Base-by-base conservation (phyloP, 2,329 filamentous ascomycete species). In the Erysiphe pisi region DNA sequence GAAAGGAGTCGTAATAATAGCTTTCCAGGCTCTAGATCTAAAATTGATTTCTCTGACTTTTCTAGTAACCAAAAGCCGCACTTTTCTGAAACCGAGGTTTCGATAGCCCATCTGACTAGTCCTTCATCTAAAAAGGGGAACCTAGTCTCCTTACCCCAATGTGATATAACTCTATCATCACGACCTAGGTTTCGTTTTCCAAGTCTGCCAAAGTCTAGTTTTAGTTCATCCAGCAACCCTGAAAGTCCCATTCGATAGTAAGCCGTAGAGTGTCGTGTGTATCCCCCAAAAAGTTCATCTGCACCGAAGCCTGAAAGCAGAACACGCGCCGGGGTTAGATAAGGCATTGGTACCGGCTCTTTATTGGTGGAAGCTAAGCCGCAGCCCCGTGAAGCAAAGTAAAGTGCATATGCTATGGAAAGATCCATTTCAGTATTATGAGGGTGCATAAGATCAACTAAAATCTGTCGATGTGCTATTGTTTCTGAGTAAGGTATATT, bases 351-450 rank as follows among this genome's bases (percentile, higher is more conserved):
- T 78, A 78, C 49, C 75, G 28, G 14, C 28, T 78, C 63, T 18
- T 77, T 14, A 52, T 52, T 79, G 4, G 77, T 78, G 22, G 79
- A 78, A 45, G 80, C 80, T 61, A 84, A 58, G 85, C 84, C 25
- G 82, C 79, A 0, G 90, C 93, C 94, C 58, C 93, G 88, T 0
- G 94, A 90, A 8, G 95, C 93, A 84, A 99, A 99, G 83, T 97
- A 98, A n/a, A 99, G 85, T 0, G 95, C 95, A 80, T 88, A 91
- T 0, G 92, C 91, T 80, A 99, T 99, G 4, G 95, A 99, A 0
- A 99, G 86, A 81, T 99, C 95, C 95, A 99, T 99, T 83, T 99
- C 95, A 0, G 95, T 99, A 79, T 97, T 94, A 83, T 99, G 95
- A 0, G 95, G 95, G 80, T 91, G 86, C 82, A 99, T 97, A 25